Conservation (phyloP, 352 stramenopile species). For the Thalassiosira hispida region DNA sequence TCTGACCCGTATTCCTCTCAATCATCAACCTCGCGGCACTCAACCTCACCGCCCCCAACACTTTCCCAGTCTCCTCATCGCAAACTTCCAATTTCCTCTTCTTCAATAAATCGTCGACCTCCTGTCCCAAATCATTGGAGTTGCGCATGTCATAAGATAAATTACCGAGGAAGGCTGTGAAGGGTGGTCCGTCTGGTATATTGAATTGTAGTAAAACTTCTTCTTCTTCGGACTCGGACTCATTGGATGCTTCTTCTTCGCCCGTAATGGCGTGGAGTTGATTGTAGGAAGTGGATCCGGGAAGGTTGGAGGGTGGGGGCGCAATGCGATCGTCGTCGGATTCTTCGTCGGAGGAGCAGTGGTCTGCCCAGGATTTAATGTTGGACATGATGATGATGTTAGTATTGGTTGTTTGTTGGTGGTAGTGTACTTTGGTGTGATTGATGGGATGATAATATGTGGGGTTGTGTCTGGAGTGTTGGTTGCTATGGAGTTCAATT, state of each 20-base stretch:
- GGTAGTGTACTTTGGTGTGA: too few species aligned
- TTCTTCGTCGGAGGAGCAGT: constrained; percentile 66
- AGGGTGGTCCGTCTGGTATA: constrained; percentile 59
- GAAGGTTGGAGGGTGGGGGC: constrained; percentile 25
- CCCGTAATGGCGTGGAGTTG: neutral
- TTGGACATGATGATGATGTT: constrained; percentile 39
- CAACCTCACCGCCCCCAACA: constrained; percentile 9
- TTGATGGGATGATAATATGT: too few species aligned
- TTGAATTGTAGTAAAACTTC: constrained; percentile 15
- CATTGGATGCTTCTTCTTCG: constrained; percentile 8
- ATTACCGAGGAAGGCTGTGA: constrained; percentile 76
- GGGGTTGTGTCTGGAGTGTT: too few species aligned
- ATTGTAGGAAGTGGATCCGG: constrained; percentile 2
- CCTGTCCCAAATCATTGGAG: constrained; percentile 43
- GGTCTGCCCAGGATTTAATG: constrained; percentile 70
- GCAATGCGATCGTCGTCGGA: constrained; percentile 35
- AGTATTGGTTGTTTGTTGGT: neutral
- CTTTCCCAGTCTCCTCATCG: constrained; percentile 13
- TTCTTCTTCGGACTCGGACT: neutral
- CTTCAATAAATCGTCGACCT: constrained; percentile 46
- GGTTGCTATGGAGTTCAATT: too few species aligned
- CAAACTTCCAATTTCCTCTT: constrained; percentile 16
- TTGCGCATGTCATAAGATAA: constrained; percentile 61
- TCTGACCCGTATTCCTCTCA: constrained; percentile 37
- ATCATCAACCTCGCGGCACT: constrained; percentile 30